phyloP scores from a whole-genome alignment of 2,329 filamentous ascomycete genomes.

The Aspergillus ibericus region DNA sequence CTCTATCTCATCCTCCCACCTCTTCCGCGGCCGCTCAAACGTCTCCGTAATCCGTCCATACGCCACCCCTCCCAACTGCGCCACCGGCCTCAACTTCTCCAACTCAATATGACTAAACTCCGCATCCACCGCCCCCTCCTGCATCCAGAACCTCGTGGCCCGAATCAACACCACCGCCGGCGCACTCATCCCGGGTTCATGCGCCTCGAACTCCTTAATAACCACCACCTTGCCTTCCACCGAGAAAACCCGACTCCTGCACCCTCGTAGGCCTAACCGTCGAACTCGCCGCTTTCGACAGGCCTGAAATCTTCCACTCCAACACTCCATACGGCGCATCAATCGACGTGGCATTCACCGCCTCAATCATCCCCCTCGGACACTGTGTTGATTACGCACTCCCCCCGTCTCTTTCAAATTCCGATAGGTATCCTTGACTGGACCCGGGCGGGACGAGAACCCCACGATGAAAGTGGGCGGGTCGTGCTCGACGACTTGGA shows the following conservation, averaged over 20 bases:
- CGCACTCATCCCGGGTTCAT: constrained; percentile 68
- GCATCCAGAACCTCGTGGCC: constrained; percentile 79
- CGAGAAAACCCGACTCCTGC: constrained; percentile 73
- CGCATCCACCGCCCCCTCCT: constrained; percentile 79
- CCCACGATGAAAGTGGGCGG: constrained; percentile 76
- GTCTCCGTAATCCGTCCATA: constrained; percentile 69
- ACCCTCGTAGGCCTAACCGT: constrained; percentile 71
- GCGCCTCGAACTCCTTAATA: constrained; percentile 71
- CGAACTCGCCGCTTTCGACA: constrained; percentile 65
- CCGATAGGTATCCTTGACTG: constrained; percentile 72
- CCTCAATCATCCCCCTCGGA: constrained; percentile 79
- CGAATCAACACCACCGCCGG: constrained; percentile 74
- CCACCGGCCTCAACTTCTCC: constrained; percentile 71
- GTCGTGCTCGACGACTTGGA: constrained; percentile 77
- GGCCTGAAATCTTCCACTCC: constrained; percentile 77
- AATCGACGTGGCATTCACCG: constrained; percentile 73
- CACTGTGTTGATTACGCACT: constrained; percentile 85
- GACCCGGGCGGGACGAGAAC: constrained; percentile 54
- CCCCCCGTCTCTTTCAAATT: constrained; percentile 68
- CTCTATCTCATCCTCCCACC: constrained; percentile 20
- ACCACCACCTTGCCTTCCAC: constrained; percentile 76
- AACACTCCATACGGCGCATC: constrained; percentile 73
- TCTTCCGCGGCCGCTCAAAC: constrained; percentile 63
- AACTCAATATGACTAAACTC: constrained; percentile 72
- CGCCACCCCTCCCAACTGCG: constrained; percentile 79